phyloP scores from a whole-genome alignment of 495 filamentous ascomycete species.

The Amniculicola lignicola region DNA sequence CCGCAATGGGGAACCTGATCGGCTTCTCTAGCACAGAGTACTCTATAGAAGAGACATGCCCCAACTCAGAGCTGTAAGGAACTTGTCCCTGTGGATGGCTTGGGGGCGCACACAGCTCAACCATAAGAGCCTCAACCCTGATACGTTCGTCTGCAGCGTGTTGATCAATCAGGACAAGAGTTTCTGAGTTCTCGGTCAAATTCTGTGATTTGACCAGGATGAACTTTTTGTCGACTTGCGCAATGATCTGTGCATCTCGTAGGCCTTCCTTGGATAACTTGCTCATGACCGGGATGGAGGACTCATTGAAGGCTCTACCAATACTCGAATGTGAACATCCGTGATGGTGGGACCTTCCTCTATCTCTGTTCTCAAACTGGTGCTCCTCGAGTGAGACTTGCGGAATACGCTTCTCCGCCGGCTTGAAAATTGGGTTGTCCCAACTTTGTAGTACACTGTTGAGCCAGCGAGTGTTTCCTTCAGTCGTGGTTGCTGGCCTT shows the following conservation, averaged over 20 bases:
- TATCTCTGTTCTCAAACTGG: constrained; percentile 19
- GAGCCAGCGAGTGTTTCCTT: constrained; percentile 40
- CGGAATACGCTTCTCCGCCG: constrained; percentile 51
- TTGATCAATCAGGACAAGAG: constrained; percentile 82
- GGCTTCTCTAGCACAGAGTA: constrained; percentile 47
- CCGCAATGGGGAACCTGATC: constrained; percentile 59
- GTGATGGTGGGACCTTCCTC: neutral
- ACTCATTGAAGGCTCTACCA: constrained; percentile 36
- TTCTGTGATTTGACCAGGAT: constrained; percentile 59
- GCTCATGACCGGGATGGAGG: constrained; percentile 40
- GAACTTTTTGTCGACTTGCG: constrained; percentile 88
- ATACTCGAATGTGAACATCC: constrained; percentile 33
- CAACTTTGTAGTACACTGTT: constrained; percentile 46
- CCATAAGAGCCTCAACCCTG: constrained; percentile 68
- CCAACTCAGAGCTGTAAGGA: constrained; percentile 28
- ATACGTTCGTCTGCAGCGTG: constrained; percentile 92
- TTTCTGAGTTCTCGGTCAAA: neutral
- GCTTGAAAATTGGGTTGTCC: constrained; percentile 62
- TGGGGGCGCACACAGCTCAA: constrained; percentile 46
- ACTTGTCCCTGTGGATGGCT: neutral
- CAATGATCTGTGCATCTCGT: constrained; percentile 61
- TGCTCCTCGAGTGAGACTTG: constrained; percentile 37
- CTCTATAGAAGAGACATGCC: constrained; percentile 27
- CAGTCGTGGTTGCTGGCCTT: neutral
- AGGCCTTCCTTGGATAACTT: constrained; percentile 68